A percentile compares a stretch with the other conserved stretches of the same genome.
Conservation (phyloP, 306 rosid genomes). For the Prunus armeniaca region DNA sequence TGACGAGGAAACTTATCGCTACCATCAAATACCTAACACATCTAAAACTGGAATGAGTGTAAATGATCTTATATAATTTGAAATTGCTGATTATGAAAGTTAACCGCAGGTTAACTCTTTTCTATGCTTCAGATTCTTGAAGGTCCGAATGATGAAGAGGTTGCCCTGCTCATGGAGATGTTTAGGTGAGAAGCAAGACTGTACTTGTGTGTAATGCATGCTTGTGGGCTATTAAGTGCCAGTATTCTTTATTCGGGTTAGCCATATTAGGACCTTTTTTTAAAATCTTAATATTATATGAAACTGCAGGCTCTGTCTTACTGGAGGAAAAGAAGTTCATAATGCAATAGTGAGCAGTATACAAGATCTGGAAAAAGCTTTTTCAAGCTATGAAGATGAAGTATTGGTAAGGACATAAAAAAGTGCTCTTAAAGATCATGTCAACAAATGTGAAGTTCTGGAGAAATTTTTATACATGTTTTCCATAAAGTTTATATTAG, state of each 20-base stretch:
- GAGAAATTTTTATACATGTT: neutral
- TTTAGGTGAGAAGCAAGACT: slow-evolving; percentile 71
- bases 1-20: neutral
- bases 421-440: neutral
- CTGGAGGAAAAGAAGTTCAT: slow-evolving; percentile 94
- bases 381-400: slow-evolving; percentile 87
- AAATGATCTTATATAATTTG: slow-evolving; percentile 26
- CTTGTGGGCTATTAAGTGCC: slow-evolving; percentile 8
- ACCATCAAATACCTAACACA: neutral
- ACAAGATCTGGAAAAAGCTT: slow-evolving; percentile 83
- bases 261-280: slow-evolving; percentile 4
- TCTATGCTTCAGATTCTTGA: slow-evolving; percentile 86
- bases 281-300: slow-evolving; percentile 2
- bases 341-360: slow-evolving; percentile 91
- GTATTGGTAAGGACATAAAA: slow-evolving; percentile 62
- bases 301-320: slow-evolving; percentile 70
- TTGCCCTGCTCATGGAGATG: slow-evolving; percentile 87
- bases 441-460: neutral
- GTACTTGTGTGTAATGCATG: slow-evolving; percentile 10
- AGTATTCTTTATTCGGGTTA: slow-evolving; percentile 1
- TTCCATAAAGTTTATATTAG: neutral
- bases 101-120: slow-evolving; percentile 62
- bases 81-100: slow-evolving; percentile 56
- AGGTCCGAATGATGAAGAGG: slow-evolving; percentile 91
- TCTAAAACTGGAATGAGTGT: slow-evolving; percentile 16